Percentiles rank a stretch among this genome's conserved stretches.
Evolutionary conservation across 2,329 filamentous ascomycete genomes (phyloP).

Genomic region (Penicillium sp.): DNA sequence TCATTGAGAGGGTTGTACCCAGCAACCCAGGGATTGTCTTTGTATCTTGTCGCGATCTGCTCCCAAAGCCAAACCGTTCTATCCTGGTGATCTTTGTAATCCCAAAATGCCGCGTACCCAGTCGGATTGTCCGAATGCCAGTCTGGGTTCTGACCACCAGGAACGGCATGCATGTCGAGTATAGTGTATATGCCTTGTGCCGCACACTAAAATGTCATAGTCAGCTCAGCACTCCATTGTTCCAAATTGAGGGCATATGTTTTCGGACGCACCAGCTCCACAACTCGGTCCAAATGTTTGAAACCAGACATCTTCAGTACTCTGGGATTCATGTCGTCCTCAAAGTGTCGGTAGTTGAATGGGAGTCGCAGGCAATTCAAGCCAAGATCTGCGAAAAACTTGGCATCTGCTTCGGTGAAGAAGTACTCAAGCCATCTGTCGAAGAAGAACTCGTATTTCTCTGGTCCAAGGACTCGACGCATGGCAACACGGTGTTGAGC

Average conservation of each 20-base stretch:
- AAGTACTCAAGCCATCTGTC: conserved; percentile 60
- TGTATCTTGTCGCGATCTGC: conserved; percentile 50
- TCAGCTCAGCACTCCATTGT: not conserved
- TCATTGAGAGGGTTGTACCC: conserved; percentile 58
- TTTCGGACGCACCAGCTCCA: conserved; percentile 39
- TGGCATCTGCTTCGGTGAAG: conserved; percentile 61
- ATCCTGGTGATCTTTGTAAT: conserved; percentile 54
- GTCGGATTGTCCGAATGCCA: conserved; percentile 55
- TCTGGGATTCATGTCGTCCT: conserved; percentile 51
- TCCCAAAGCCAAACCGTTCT: conserved; percentile 54
- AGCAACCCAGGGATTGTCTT: conserved; percentile 50
- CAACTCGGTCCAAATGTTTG: conserved; percentile 51
- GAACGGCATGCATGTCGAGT: conserved; percentile 53
- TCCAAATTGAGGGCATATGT: too few species aligned
- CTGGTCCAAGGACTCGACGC: conserved; percentile 54
- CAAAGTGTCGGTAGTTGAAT: conserved; percentile 61
- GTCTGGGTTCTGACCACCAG: conserved; percentile 54
- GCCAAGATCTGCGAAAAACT: conserved; percentile 58
- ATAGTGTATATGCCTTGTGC: conserved; percentile 54
- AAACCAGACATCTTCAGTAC: conserved; percentile 50
- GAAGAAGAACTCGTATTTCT: conserved; percentile 64
- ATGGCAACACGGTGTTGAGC: conserved; percentile 58
- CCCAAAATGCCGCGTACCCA: conserved; percentile 53
- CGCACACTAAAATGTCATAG: conserved; percentile 36
- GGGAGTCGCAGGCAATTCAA: conserved; percentile 63